Percentiles rank a stretch among this genome's conserved stretches.
Evolutionary conservation across 441 rosid species (phyloP).

Genomic region (Syzygium syzygioides): DNA sequence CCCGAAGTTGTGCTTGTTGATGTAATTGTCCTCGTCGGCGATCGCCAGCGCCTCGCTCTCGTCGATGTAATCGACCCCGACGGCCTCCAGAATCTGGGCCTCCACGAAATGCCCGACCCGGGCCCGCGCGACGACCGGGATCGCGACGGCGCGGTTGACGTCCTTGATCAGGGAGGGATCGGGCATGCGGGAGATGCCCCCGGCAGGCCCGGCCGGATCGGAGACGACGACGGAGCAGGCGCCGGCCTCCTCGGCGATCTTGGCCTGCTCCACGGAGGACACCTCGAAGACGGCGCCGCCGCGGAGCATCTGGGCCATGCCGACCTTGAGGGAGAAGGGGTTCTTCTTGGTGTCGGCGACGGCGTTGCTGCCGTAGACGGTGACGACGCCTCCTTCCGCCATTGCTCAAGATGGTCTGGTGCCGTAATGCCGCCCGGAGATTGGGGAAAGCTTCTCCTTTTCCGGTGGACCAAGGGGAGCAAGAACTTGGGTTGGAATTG

Average conservation of each 20-base stretch:
- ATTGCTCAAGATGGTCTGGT: conserved; percentile 19
- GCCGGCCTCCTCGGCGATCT: conserved; percentile 70
- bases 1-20: conserved; percentile 78
- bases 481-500: neutral
- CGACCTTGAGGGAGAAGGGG: conserved; percentile 62
- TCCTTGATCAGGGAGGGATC: conserved; percentile 56
- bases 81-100: conserved; percentile 72
- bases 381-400: conserved; percentile 74
- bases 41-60: conserved; percentile 56
- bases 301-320: conserved; percentile 69
- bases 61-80: conserved; percentile 70
- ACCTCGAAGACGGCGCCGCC: conserved; percentile 70
- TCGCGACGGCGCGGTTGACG: conserved; percentile 49
- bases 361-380: conserved; percentile 51
- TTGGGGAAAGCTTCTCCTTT: neutral
- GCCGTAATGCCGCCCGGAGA: neutral
- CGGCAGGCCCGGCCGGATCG: conserved; percentile 11
- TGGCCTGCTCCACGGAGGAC: conserved; percentile 42
- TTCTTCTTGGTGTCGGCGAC: conserved; percentile 61
- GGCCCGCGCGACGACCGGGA: conserved; percentile 59
- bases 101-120: conserved; percentile 91
- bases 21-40: conserved; percentile 62
- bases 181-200: conserved; percentile 59
- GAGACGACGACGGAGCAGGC: conserved; percentile 53
- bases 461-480: neutral